These are phyloP conservation scores for Tricholoma flavovirens DNA, from an alignment of 768 basidiomycete genomes.

Conservation along the genomic window DNA sequence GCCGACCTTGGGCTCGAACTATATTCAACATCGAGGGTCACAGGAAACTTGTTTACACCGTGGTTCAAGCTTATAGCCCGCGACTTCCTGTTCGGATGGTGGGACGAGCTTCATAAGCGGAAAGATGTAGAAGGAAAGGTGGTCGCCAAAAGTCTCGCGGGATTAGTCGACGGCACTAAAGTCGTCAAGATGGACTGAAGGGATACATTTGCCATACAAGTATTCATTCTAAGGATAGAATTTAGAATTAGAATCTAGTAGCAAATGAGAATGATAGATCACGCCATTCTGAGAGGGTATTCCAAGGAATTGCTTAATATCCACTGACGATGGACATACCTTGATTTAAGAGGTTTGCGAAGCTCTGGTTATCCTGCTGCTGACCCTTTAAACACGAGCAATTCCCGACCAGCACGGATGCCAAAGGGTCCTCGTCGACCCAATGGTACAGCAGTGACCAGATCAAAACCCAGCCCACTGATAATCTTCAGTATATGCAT, in stretches of 20 bases:
- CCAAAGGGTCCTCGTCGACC: slow-evolving; percentile 40
- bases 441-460: slow-evolving; percentile 65
- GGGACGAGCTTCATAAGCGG: slow-evolving; percentile 80
- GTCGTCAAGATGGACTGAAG: slow-evolving; percentile 47
- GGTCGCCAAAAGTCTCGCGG: slow-evolving; percentile 56
- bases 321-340: not conserved
- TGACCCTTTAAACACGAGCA: slow-evolving; percentile 59
- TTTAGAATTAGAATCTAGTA: not conserved
- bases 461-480: slow-evolving; percentile 48
- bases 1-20: too few relatives aligned
- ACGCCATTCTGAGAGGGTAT: not conserved
- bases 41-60: slow-evolving; percentile 89
- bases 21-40: not conserved
- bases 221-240: not conserved
- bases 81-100: slow-evolving; percentile 97
- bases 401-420: slow-evolving; percentile 44
- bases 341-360: not conserved
- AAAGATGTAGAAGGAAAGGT: slow-evolving; percentile 52
- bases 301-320: not conserved
- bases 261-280: not conserved
- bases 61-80: slow-evolving; percentile 99
- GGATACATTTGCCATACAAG: not conserved
- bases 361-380: slow-evolving; percentile 5
- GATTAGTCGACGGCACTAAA: slow-evolving; percentile 64
- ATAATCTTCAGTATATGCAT: slow-evolving; percentile 61